Evolutionary conservation across 2,329 filamentous ascomycete genomes (phyloP).

Genomic region (Trichoderma endophyticum): DNA sequence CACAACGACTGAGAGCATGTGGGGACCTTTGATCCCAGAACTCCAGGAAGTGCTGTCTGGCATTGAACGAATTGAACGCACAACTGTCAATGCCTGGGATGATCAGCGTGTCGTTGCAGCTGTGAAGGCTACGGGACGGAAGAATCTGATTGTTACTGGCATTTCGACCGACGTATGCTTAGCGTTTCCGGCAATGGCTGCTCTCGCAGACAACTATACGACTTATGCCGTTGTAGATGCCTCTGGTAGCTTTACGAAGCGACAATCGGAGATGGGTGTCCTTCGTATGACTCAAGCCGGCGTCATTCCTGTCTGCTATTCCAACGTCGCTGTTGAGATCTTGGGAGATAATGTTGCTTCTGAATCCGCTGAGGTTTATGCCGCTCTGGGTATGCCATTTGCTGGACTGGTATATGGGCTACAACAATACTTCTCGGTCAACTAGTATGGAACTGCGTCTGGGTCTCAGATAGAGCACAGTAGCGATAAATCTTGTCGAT

Average conservation of each 20-base stretch:
- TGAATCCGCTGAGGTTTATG: neutral
- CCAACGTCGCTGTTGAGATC: neutral
- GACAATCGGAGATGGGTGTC: neutral
- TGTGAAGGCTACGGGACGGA: neutral
- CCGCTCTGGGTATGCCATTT: neutral
- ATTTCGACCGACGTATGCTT: neutral
- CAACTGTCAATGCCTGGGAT: neutral
- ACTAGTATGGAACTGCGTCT: neutral
- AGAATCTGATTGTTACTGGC: neutral
- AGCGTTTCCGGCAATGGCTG: neutral
- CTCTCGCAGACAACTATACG: neutral
- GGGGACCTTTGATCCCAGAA: neutral
- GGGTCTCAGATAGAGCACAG: neutral
- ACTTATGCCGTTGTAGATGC: neutral
- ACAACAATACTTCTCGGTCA: neutral
- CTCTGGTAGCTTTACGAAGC: neutral
- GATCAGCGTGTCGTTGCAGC: neutral
- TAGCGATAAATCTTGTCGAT: neutral
- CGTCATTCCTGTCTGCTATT: neutral
- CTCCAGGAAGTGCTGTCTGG: neutral
- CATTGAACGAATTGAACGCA: neutral
- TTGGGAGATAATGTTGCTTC: neutral
- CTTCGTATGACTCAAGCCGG: neutral
- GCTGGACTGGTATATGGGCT: neutral
- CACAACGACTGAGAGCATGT: neutral